These are phyloP conservation scores for Cystobasidium onofrii DNA, from an alignment of 768 basidiomycete species.

Conservation along the genomic window DNA sequence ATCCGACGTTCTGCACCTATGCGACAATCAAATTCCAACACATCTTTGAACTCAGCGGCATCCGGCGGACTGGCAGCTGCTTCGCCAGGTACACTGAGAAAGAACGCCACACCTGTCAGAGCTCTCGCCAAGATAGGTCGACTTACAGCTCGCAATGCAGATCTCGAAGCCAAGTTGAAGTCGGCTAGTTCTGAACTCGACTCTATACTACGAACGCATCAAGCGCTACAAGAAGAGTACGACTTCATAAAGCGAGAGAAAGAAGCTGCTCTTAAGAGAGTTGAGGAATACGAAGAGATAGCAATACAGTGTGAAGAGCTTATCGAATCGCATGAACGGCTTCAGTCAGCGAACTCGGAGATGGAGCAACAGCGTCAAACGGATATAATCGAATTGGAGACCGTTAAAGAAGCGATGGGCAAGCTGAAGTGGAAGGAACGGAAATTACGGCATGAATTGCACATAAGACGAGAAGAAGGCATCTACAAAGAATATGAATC, in stretches of 20 bases:
- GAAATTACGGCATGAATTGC: slow-evolving; percentile 4
- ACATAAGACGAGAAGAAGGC: background rate
- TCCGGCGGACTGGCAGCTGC: background rate
- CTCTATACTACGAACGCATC: background rate
- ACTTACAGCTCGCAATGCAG: slow-evolving; percentile 6
- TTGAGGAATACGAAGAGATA: background rate
- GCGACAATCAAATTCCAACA: background rate
- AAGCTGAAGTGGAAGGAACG: background rate
- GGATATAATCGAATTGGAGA: background rate
- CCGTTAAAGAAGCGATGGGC: background rate
- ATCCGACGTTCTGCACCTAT: slow-evolving; percentile 12
- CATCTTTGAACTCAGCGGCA: background rate
- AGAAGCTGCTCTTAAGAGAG: background rate
- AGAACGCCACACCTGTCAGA: background rate
- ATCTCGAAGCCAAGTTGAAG: background rate
- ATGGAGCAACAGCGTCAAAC: background rate
- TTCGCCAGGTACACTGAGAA: background rate
- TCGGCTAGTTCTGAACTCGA: background rate
- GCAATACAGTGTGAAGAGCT: slow-evolving; percentile 1
- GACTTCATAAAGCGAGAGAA: background rate
- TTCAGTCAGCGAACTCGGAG: background rate
- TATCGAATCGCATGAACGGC: background rate
- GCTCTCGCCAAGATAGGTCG: slow-evolving; percentile 19
- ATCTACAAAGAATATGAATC: background rate
- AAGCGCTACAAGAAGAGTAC: background rate